Evolutionary conservation across 2,329 filamentous ascomycete genomes (phyloP), one percentile per base, ranked within the genome.

Genomic region (Cordyceps pruinosa): DNA sequence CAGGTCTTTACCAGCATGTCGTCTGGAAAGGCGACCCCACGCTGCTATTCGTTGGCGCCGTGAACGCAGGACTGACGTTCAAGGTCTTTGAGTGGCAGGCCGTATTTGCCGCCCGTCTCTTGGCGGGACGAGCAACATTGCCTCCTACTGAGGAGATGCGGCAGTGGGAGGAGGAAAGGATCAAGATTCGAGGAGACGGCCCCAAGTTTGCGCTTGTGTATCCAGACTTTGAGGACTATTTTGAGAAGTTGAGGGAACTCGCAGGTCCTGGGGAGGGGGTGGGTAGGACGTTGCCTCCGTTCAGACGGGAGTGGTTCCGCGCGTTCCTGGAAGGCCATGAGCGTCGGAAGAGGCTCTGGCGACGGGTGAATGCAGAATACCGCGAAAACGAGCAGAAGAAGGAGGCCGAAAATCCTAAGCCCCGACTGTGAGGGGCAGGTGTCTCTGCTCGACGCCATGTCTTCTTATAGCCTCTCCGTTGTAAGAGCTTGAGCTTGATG

Each of bases 51-150:
- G 72, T 85, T 2, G 83, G 82, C 26, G 83, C 83, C 4, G 81
- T 78, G 0, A 71, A 72, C 1, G 78, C 79, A 0, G 81, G 80
- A 0, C 68, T 88, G 28, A 88, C 85, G 0, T 88, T 88, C 70
- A 86, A 84, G 65, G 77, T 87, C 30, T 87, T 86, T 56, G 85
- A 87, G 69, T 87, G 82, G 81, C 84, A 87, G 64, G 83, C 83
- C 7, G 83, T 87, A 0, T 74, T 82, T 1, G 81, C 79, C 0
- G 84, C 84, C 1, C 73, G 84, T 0, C 68, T 85, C 2, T 72
- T 87, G 0, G 78, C 84, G 0, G 81, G 81, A 0, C 73, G 81
- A 2, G 77, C 76, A 0, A 69, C 62, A 0, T 68, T 86, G 2
- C 85, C 84, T 0, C 61, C 75, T 0, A 23, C 70, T 0, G 69